A percentile compares a stretch with the other conserved stretches of the same genome.
Conservation (phyloP, 2,329 filamentous ascomycete genomes). For the Penicillium sumatraense region DNA sequence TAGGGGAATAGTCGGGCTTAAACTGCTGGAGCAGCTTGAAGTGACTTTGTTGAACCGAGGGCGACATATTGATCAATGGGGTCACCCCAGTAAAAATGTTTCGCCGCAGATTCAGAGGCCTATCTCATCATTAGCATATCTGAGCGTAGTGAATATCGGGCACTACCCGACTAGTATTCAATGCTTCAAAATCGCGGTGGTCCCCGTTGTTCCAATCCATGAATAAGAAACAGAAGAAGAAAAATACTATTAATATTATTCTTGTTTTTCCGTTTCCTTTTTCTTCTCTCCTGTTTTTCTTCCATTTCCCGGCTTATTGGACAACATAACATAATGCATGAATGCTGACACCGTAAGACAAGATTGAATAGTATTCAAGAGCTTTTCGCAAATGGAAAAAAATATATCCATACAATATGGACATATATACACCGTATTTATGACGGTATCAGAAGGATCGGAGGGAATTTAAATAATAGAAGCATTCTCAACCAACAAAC, state of each 20-base stretch:
- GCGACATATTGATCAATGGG: constrained; percentile 57
- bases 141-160: too few relatives aligned
- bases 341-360: constrained; percentile 1
- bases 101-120: constrained; percentile 25
- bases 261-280: too few relatives aligned
- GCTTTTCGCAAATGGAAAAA: not conserved
- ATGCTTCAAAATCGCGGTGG: not conserved
- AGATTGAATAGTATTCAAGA: not conserved
- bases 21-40: constrained; percentile 89
- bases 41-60: constrained; percentile 55
- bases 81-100: constrained; percentile 23
- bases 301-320: too few relatives aligned
- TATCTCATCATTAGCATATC: constrained; percentile 25
- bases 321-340: constrained; percentile 6
- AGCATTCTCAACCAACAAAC: constrained; percentile 5
- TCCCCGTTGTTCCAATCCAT: too few relatives aligned
- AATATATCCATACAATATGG: constrained; percentile 20
- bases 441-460: too few relatives aligned
- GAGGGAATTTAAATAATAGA: too few relatives aligned
- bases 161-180: too few relatives aligned
- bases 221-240: too few relatives aligned
- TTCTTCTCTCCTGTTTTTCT: too few relatives aligned
- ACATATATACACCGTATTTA: too few relatives aligned
- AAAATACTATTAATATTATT: too few relatives aligned
- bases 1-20: constrained; percentile 85